Evolutionary conservation across 176 grass and related monocot genomes (phyloP).

Genomic region (Hordeum marinum): DNA sequence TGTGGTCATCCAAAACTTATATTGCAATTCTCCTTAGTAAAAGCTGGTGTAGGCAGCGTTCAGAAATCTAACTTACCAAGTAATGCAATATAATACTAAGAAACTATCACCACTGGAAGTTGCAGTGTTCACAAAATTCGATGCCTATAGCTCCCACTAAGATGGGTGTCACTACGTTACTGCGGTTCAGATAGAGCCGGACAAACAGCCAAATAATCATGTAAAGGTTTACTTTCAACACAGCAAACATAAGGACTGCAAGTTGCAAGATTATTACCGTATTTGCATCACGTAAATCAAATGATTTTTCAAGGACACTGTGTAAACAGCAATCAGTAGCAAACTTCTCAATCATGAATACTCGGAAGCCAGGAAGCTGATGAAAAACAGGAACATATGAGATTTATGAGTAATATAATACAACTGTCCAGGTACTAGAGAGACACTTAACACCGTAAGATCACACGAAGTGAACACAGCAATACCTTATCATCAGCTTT

Average conservation of each 20-base stretch:
- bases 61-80: neutral
- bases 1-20: neutral
- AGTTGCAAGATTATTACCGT: constrained; percentile 47
- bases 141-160: constrained; percentile 24
- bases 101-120: neutral
- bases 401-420: constrained; percentile 9
- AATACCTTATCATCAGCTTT: constrained; percentile 79
- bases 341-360: constrained; percentile 88
- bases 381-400: constrained; percentile 18
- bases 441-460: constrained; percentile 19
- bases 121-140: neutral
- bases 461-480: constrained; percentile 2
- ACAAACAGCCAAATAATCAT: neutral
- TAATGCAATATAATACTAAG: neutral
- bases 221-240: constrained; percentile 13
- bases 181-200: neutral
- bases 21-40: constrained; percentile 1
- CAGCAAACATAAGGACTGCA: neutral
- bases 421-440: constrained; percentile 15
- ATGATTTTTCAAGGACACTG: constrained; percentile 96
- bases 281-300: constrained; percentile 86
- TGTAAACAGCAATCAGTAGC: constrained; percentile 76
- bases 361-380: constrained; percentile 92
- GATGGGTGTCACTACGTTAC: neutral
- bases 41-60: neutral